Conservation (phyloP, 108 stramenopile species). For the Tribonema minus region DNA sequence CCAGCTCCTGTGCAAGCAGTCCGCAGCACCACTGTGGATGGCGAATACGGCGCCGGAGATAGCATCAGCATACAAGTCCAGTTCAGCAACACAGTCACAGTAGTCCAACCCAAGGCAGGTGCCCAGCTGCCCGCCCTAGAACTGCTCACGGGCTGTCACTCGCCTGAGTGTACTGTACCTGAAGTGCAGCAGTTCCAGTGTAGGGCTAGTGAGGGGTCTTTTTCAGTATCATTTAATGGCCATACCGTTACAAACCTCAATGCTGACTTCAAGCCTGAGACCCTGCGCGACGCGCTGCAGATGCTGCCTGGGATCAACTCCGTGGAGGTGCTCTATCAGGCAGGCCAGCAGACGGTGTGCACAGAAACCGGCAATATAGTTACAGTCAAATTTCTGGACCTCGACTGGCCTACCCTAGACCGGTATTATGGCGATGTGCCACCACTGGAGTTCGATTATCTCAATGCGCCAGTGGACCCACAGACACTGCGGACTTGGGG, state of each 20-base stretch:
- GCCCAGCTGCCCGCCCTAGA: neutral
- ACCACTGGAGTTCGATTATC: conserved; percentile 26
- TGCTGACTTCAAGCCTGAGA: neutral
- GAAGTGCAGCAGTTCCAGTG: neutral
- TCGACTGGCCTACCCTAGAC: neutral
- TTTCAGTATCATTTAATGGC: neutral
- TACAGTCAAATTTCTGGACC: neutral
- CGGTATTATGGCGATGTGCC: conserved; percentile 32
- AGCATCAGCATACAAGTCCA: neutral
- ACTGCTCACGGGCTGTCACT: neutral
- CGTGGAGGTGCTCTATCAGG: neutral
- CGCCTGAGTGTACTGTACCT: neutral
- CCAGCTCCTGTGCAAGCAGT: too few relatives aligned
- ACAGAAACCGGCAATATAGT: neutral
- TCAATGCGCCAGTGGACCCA: conserved; percentile 34
- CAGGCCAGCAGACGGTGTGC: neutral
- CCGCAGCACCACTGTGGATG: too few relatives aligned
- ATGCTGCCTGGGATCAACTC: neutral
- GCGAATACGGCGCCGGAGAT: neutral
- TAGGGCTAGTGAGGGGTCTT: neutral
- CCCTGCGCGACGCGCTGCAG: neutral
- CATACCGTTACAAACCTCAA: neutral
- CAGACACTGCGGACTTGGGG: conserved; percentile 31
- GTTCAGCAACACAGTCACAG: neutral
- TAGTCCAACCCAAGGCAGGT: neutral